Base-by-base conservation (phyloP, 2,329 filamentous ascomycete genomes). In the Fusarium dlaminii region DNA sequence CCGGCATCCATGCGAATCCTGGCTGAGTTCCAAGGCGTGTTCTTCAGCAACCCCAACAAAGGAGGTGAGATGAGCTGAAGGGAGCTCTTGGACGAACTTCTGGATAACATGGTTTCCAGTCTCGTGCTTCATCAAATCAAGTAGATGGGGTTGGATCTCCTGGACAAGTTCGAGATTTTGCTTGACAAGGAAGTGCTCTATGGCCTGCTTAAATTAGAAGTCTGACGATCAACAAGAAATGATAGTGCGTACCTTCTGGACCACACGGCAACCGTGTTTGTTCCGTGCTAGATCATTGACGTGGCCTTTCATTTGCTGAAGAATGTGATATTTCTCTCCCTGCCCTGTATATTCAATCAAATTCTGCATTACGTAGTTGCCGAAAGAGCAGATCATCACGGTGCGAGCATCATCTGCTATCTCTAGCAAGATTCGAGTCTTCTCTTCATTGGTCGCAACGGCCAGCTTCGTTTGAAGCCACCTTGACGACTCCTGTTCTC, bases 281-380 rank as follows among this genome's bases (percentile, higher is more conserved):
- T 98, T 94, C 69, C 90, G 86, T 1, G 95, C 97, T 58, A 99
- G 84, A 37, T 91, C 89, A 51, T 93, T 85, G 18, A 98, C 91
- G 79, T 95, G 93, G 12, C 93, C 93, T 81, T 92, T 94, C 95
- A 98, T 98, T 81, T 93, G 91, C 72, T 91, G 90, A 2, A 94
- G 95, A 46, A 99, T 84, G 6, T 93, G 88, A 82, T 92, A 95
- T 86, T 99, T 99, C 84, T 99, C 96, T 1, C 92, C 89, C 82
- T 98, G 95, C 76, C 94, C 97, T 43, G 96, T 96, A 81, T 98
- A 94, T 81, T 98, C 96, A 72, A 98, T 98, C 80, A 98, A 92
- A 81, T 98, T 98, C 80, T 99, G 96, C 43, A 98, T 95, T 40
- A 99, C 96, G 80, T 98, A 99, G 82, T 99, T 99, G 61, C 96